Conservation (phyloP, 2,329 filamentous ascomycete species). For the Botrytis aclada region DNA sequence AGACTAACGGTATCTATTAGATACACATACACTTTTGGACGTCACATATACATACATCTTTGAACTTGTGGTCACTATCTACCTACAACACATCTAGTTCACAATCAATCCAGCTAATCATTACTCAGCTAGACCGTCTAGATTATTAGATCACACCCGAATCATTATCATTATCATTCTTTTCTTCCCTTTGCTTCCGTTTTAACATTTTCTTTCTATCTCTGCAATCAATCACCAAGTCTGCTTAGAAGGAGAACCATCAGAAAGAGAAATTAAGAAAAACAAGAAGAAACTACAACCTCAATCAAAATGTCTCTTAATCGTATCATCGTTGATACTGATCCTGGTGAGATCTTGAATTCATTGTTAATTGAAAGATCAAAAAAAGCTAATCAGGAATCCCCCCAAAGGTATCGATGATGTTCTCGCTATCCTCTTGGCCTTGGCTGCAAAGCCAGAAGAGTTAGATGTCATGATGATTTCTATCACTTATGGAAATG, state of each 20-base stretch:
- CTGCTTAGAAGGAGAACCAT: background rate
- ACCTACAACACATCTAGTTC: background rate
- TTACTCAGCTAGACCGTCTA: background rate
- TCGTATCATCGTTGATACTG: slow-evolving; percentile 92
- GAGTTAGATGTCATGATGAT: slow-evolving; percentile 84
- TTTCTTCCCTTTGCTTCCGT: background rate
- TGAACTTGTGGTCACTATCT: background rate
- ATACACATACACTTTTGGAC: background rate
- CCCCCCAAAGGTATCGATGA: slow-evolving; percentile 72
- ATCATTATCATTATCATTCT: background rate
- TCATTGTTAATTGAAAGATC: background rate
- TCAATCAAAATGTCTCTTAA: slow-evolving; percentile 58
- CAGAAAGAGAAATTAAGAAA: background rate
- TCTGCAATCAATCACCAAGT: background rate
- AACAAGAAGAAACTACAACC: background rate
- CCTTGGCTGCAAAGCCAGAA: slow-evolving; percentile 74
- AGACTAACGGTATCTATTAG: too few species aligned
- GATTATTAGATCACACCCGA: background rate
- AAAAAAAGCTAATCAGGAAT: slow-evolving; percentile 14
- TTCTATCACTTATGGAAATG: slow-evolving; percentile 91
- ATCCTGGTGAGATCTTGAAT: slow-evolving; percentile 62
- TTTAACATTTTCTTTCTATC: background rate
- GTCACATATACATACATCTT: background rate
- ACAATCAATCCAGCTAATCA: background rate
- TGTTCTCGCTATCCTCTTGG: slow-evolving; percentile 81